A percentile compares a stretch with the other conserved stretches of the same genome.
These are phyloP conservation scores for Lachnellula occidentalis DNA, from an alignment of 2,329 filamentous ascomycete genomes.

Conservation along the genomic window DNA sequence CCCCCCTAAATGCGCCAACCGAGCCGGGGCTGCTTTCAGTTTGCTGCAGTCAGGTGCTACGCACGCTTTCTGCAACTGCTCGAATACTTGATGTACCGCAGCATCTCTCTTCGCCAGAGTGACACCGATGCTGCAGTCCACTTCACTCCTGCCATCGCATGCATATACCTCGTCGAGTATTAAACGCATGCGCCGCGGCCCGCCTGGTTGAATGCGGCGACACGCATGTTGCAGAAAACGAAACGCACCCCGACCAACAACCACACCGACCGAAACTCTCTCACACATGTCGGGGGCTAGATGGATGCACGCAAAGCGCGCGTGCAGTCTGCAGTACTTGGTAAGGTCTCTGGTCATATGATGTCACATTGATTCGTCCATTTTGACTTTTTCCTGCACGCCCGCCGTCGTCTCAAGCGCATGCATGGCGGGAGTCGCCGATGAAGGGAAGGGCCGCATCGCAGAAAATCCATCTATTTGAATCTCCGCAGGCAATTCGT, in stretches of 20 bases:
- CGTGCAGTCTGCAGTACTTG: conserved; percentile 5
- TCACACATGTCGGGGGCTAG: not conserved
- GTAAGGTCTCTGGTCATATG: conserved; percentile 10
- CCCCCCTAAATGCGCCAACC: not conserved
- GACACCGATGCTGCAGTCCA: conserved; percentile 1
- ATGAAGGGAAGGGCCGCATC: not conserved
- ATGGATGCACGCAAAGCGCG: not conserved
- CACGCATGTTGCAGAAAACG: not conserved
- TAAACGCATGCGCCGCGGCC: not conserved
- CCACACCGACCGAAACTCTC: no score
- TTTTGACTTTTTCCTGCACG: not conserved
- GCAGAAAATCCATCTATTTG: not conserved
- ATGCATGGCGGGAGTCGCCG: not conserved
- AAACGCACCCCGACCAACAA: no score
- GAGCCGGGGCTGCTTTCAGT: not conserved
- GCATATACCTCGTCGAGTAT: not conserved
- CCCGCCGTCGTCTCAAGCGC: not conserved
- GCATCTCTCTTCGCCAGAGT: not conserved
- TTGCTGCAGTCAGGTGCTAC: not conserved
- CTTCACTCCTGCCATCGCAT: not conserved
- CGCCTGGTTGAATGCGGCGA: conserved; percentile 5
- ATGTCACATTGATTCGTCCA: conserved; percentile 8
- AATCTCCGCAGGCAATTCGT: no score
- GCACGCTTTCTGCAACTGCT: not conserved
- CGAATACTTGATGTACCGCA: not conserved